Evolutionary conservation across 1,139 yeast species (phyloP).

Genomic region (Meyerozyma sp.): DNA sequence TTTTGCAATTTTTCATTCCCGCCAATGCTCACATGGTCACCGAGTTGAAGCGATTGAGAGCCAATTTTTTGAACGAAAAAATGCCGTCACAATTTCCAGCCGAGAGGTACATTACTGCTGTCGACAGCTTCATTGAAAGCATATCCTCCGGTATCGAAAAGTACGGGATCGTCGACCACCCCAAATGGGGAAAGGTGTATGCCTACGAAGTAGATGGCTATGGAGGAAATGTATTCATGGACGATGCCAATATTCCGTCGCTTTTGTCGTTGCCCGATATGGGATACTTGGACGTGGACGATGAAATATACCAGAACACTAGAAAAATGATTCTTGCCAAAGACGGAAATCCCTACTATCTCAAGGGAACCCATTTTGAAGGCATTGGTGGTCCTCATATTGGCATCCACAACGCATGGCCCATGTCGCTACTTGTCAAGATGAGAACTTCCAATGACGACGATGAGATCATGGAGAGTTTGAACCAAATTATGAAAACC

Average conservation of each 20-base stretch:
- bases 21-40: constrained; percentile 77
- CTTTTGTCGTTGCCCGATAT: constrained; percentile 75
- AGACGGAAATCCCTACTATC: constrained; percentile 72
- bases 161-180: constrained; percentile 63
- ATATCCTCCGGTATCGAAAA: constrained; percentile 56
- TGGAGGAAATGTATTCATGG: constrained; percentile 73
- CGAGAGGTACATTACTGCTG: constrained; percentile 11
- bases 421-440: constrained; percentile 71
- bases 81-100: constrained; percentile 6
- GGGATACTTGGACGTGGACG: constrained; percentile 52
- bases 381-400: constrained; percentile 93
- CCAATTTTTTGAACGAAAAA: constrained; percentile 14
- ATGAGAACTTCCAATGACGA: constrained; percentile 75
- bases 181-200: constrained; percentile 66
- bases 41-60: constrained; percentile 43
- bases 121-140: constrained; percentile 31
- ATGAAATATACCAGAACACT: constrained; percentile 70
- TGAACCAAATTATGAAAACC: constrained; percentile 49
- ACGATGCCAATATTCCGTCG: constrained; percentile 88
- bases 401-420: constrained; percentile 83
- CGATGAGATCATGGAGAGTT: constrained; percentile 50
- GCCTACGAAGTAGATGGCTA: constrained; percentile 91
- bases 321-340: constrained; percentile 68
- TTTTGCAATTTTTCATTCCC: constrained; percentile 76
- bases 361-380: constrained; percentile 55